Conservation (phyloP, 2,329 filamentous ascomycete genomes). For the Fusarium compactum region DNA sequence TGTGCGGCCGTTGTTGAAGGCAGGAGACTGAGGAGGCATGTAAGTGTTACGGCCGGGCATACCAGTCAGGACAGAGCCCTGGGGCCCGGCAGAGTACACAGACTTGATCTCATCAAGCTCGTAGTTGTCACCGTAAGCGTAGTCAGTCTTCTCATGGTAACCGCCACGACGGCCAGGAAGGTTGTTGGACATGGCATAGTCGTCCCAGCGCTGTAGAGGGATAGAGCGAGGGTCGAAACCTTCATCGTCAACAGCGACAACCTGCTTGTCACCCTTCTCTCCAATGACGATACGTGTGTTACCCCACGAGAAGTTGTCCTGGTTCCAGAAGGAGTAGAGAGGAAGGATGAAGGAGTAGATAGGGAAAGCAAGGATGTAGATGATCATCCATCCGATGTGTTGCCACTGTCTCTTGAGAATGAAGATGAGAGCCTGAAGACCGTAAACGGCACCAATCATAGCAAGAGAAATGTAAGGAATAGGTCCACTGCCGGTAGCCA, state of each 20-base stretch:
- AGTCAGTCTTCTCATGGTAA: slow-evolving; percentile 72
- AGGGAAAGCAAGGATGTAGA: slow-evolving; percentile 95
- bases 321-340: slow-evolving; percentile 99
- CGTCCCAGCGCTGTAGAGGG: slow-evolving; percentile 96
- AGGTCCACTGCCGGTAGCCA: slow-evolving; percentile 75
- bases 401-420: slow-evolving; percentile 98
- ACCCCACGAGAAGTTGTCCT: slow-evolving; percentile 99
- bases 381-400: slow-evolving; percentile 99
- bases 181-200: slow-evolving; percentile 88
- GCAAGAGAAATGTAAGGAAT: slow-evolving; percentile 89
- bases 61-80: slow-evolving; percentile 87
- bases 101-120: slow-evolving; percentile 99
- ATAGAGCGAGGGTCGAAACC: slow-evolving; percentile 92
- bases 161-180: slow-evolving; percentile 90
- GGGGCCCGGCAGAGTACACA: slow-evolving; percentile 91
- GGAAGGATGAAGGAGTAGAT: slow-evolving; percentile 93
- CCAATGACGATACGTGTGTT: slow-evolving; percentile 97
- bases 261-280: slow-evolving; percentile 89
- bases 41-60: slow-evolving; percentile 79
- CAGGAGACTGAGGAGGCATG: slow-evolving; percentile 86
- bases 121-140: slow-evolving; percentile 79
- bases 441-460: slow-evolving; percentile 92
- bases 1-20: slow-evolving; percentile 67
- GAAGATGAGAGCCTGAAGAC: slow-evolving; percentile 95
- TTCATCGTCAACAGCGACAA: slow-evolving; percentile 88